A percentile compares a stretch with the other conserved stretches of the same genome.
These are phyloP conservation scores for Poronia punctata DNA, from an alignment of 495 filamentous ascomycete genomes.

Conservation along the genomic window DNA sequence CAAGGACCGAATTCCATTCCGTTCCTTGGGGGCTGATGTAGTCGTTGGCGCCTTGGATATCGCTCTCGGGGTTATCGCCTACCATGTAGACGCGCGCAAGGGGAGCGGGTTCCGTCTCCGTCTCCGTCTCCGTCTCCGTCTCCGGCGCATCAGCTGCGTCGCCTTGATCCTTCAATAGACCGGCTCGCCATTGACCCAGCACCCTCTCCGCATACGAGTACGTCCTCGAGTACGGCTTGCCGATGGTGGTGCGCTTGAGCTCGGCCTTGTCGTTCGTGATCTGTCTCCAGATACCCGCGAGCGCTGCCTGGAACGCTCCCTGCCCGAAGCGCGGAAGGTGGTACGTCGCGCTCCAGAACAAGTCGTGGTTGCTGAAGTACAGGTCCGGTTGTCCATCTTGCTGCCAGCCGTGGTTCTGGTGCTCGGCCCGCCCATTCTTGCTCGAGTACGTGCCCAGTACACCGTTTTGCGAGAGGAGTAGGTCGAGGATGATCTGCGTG, in stretches of 20 bases:
- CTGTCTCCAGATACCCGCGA: conserved; percentile 70
- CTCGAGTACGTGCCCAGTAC: conserved; percentile 67
- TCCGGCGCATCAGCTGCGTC: conserved; percentile 9
- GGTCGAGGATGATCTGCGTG: conserved; percentile 70
- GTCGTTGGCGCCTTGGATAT: conserved; percentile 83
- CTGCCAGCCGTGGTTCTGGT: conserved; percentile 66
- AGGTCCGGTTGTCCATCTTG: conserved; percentile 71
- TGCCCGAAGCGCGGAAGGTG: conserved; percentile 87
- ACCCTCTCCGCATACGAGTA: conserved; percentile 79
- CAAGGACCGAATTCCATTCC: conserved; percentile 73
- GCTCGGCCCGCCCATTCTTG: conserved; percentile 38
- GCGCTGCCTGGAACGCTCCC: conserved; percentile 77
- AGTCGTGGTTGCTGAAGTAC: conserved; percentile 85
- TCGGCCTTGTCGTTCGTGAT: conserved; percentile 58
- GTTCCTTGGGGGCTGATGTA: conserved; percentile 59
- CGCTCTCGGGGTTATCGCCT: conserved; percentile 92
- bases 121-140: neutral
- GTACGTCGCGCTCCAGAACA: conserved; percentile 78
- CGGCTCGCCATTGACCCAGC: conserved; percentile 52
- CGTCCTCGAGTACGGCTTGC: conserved; percentile 72
- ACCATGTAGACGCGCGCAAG: conserved; percentile 84
- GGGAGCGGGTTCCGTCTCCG: neutral
- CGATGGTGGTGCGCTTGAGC: conserved; percentile 62
- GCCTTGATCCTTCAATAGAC: conserved; percentile 32
- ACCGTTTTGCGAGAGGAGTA: conserved; percentile 68